phyloP scores from a whole-genome alignment of 2,329 filamentous ascomycete species.

The Sclerotinia nivalis region DNA sequence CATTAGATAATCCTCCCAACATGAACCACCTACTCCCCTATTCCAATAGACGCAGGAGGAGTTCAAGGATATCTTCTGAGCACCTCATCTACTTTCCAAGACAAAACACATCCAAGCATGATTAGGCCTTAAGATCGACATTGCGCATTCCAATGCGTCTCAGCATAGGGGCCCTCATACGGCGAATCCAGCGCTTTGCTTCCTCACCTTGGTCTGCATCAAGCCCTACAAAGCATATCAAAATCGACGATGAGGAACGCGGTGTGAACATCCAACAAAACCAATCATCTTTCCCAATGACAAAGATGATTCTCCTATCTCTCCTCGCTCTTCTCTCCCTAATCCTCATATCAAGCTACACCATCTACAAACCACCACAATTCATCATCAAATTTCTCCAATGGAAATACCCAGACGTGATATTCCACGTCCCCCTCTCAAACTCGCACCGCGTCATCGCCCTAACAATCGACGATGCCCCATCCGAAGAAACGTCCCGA shows the following conservation, averaged over 20 bases:
- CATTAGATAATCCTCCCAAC: not conserved
- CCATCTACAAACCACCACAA: conserved; percentile 79
- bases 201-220: conserved; percentile 1
- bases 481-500: conserved; percentile 68
- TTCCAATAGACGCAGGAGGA: not conserved
- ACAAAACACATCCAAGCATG: not conserved
- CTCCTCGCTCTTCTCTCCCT: conserved; percentile 31
- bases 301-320: conserved; percentile 32
- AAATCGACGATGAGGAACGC: conserved; percentile 40
- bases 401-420: conserved; percentile 71
- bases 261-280: not conserved
- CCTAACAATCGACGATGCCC: conserved; percentile 84
- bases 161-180: conserved; percentile 13
- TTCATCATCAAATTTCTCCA: conserved; percentile 70
- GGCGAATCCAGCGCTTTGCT: conserved; percentile 17
- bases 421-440: conserved; percentile 66
- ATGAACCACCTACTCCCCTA: not conserved
- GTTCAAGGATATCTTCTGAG: not conserved
- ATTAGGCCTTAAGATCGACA: not conserved
- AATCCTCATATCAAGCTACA: conserved; percentile 55
- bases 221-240: conserved; percentile 35
- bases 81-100: not conserved
- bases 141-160: conserved; percentile 17
- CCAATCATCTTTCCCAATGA: not conserved
- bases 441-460: conserved; percentile 67